Percentiles rank a stretch among this genome's conserved stretches.
phyloP scores from a whole-genome alignment of 495 filamentous ascomycete species.

The Cercophora samala region DNA sequence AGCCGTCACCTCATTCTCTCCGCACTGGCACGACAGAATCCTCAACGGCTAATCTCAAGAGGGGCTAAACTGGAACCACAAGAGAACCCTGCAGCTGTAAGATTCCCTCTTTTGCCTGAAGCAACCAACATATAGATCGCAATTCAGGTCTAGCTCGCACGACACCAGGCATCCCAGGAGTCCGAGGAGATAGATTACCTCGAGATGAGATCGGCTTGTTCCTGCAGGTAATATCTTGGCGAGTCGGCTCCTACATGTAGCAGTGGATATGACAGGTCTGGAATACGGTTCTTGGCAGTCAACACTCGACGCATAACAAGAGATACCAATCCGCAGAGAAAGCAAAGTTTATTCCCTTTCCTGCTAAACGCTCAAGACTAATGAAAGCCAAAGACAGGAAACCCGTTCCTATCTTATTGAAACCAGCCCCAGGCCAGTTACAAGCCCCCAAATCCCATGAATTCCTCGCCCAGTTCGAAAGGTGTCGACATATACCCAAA shows the following conservation, averaged over 20 bases:
- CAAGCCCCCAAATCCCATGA: not conserved
- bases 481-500: not conserved
- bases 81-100: not conserved
- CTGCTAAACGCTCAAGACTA: not conserved
- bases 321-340: too few species aligned
- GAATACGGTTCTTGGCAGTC: too few species aligned
- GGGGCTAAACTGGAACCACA: slow-evolving; percentile 2
- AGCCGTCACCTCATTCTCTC: not conserved
- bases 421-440: not conserved
- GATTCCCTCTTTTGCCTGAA: slow-evolving; percentile 1
- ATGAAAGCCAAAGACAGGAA: not conserved
- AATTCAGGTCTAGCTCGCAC: not conserved
- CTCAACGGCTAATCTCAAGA: not conserved
- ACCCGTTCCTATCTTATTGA: not conserved
- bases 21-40: not conserved
- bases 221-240: not conserved
- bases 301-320: too few species aligned
- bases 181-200: not conserved
- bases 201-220: not conserved
- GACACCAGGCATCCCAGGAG: not conserved
- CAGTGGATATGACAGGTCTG: not conserved
- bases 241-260: not conserved
- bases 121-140: not conserved
- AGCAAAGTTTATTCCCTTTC: not conserved
- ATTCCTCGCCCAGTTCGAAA: not conserved